A percentile compares a stretch with the other conserved stretches of the same genome.
phyloP scores from a whole-genome alignment of 2,329 filamentous ascomycete species.

The Hypoxylon sp. region DNA sequence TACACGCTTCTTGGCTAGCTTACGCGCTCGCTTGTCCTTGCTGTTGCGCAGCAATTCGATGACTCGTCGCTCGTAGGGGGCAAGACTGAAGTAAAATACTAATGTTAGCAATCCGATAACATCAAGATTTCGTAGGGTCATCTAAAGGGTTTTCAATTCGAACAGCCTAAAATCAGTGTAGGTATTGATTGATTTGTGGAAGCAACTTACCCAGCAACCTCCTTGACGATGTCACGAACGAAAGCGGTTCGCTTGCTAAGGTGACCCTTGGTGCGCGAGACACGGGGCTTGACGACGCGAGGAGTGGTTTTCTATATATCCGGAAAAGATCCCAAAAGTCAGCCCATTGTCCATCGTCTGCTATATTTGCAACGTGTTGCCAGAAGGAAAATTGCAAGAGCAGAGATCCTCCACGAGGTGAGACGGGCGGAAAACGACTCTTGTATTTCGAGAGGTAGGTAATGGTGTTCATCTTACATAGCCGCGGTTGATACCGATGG shows the following conservation, averaged over 20 bases:
- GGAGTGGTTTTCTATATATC: slow-evolving; percentile 81
- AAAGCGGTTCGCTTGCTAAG: slow-evolving; percentile 97
- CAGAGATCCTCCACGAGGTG: slow-evolving; percentile 83
- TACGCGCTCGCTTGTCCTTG: slow-evolving; percentile 99
- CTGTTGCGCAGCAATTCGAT: slow-evolving; percentile 99
- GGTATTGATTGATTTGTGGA: slow-evolving; percentile 14
- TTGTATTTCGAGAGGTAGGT: slow-evolving; percentile 10
- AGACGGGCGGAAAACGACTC: slow-evolving; percentile 61
- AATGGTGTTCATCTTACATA: slow-evolving; percentile 65
- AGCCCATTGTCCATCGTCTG: slow-evolving; percentile 75
- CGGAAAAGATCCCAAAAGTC: slow-evolving; percentile 55
- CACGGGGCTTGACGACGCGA: slow-evolving; percentile 81
- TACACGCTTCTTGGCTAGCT: slow-evolving; percentile 99
- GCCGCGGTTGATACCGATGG: slow-evolving; percentile 72
- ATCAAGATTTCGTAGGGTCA: no score
- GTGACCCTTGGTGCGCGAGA: slow-evolving; percentile 92
- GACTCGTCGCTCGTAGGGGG: slow-evolving; percentile 97
- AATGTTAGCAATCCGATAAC: slow-evolving; percentile 49
- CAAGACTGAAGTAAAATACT: slow-evolving; percentile 68
- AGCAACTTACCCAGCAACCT: slow-evolving; percentile 87
- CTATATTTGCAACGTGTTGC: slow-evolving; percentile 52
- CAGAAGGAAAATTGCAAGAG: slow-evolving; percentile 54
- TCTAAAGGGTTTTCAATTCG: background rate
- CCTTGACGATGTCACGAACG: slow-evolving; percentile 97
- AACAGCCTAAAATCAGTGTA: slow-evolving; percentile 6